These are phyloP conservation scores for Cyclocybe cylindracea DNA, from an alignment of 768 basidiomycete species.

Conservation along the genomic window DNA sequence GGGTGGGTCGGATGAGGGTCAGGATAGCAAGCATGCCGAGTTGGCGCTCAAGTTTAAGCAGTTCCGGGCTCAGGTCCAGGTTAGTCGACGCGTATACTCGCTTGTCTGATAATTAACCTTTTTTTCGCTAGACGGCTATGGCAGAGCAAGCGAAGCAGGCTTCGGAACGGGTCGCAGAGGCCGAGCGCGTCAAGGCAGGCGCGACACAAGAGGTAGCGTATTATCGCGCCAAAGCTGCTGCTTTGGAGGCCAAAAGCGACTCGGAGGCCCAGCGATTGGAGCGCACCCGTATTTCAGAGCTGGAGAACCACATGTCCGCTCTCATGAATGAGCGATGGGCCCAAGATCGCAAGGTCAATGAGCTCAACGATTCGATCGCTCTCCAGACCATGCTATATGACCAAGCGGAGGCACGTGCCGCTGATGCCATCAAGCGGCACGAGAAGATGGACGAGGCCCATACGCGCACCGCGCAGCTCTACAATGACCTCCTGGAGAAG, in stretches of 20 bases:
- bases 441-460: slow-evolving; percentile 73
- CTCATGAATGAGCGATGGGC: slow-evolving; percentile 62
- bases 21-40: slow-evolving; percentile 57
- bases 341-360: slow-evolving; percentile 71
- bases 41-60: slow-evolving; percentile 84
- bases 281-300: slow-evolving; percentile 70
- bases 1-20: slow-evolving; percentile 39
- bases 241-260: slow-evolving; percentile 72
- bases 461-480: slow-evolving; percentile 59
- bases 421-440: slow-evolving; percentile 74
- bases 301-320: slow-evolving; percentile 70
- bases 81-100: slow-evolving; percentile 33
- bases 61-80: slow-evolving; percentile 85
- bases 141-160: slow-evolving; percentile 74
- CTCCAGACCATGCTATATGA: slow-evolving; percentile 77
- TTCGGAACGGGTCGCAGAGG: slow-evolving; percentile 77
- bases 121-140: slow-evolving; percentile 58
- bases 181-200: slow-evolving; percentile 71
- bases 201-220: slow-evolving; percentile 95
- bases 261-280: slow-evolving; percentile 72
- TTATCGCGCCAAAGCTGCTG: slow-evolving; percentile 92
- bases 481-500: slow-evolving; percentile 69
- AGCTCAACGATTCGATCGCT: slow-evolving; percentile 72
- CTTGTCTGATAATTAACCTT: slow-evolving; percentile 1
- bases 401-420: slow-evolving; percentile 77